Evolutionary conservation across 108 stramenopile genomes (phyloP).

Genomic region (Cyclotella kingstonii): DNA sequence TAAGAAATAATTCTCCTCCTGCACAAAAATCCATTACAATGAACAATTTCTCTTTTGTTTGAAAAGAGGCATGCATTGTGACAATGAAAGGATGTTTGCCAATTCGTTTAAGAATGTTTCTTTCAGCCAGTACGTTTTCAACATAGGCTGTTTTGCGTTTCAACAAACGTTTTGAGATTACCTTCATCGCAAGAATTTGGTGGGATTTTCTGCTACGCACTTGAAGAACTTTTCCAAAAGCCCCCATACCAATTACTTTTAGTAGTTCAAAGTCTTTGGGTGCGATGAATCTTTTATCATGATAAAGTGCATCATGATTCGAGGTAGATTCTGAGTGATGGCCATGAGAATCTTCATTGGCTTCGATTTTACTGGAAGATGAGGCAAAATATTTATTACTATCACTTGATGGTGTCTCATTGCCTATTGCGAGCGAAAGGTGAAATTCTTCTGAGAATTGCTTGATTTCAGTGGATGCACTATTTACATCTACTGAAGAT

Average conservation of each 20-base stretch:
- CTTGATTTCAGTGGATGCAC: neutral
- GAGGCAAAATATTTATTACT: neutral
- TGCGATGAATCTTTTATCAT: constrained; percentile 53
- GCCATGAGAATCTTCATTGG: too few species aligned
- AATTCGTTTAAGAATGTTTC: constrained; percentile 91
- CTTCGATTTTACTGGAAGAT: too few species aligned
- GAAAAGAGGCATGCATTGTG: constrained; percentile 94
- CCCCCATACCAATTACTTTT: constrained; percentile 95
- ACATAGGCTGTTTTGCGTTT: constrained; percentile 75
- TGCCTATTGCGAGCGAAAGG: constrained; percentile 4
- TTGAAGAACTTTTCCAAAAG: constrained; percentile 97
- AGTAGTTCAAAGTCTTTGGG: constrained; percentile 88
- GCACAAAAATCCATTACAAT: constrained; percentile 96
- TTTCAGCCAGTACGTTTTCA: constrained; percentile 87
- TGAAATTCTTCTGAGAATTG: constrained; percentile 7
- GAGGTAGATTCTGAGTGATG: constrained; percentile 61
- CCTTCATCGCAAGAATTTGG: constrained; percentile 94
- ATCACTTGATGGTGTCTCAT: neutral
- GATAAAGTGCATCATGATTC: constrained; percentile 34
- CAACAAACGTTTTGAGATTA: constrained; percentile 92
- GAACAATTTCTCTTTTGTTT: constrained; percentile 93
- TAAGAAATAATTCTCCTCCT: constrained; percentile 94
- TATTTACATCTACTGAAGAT: too few species aligned
- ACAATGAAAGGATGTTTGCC: constrained; percentile 94
- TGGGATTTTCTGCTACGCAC: constrained; percentile 76